Conservation (phyloP, 73 alveolate species). For the Paramecium biaurelia region DNA sequence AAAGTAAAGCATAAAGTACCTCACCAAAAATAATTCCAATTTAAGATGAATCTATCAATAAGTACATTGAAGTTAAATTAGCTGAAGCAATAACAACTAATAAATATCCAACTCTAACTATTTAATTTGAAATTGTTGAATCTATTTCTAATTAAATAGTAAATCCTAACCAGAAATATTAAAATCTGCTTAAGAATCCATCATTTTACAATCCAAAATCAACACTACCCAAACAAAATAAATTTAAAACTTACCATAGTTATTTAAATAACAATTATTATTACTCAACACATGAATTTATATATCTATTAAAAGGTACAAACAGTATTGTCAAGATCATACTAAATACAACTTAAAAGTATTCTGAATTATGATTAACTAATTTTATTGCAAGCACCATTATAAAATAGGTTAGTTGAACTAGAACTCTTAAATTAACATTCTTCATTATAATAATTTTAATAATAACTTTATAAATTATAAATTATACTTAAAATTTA, state of each 20-base stretch:
- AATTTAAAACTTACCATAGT: background rate
- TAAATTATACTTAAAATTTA: no score
- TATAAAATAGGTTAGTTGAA: background rate
- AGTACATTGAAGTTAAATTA: background rate
- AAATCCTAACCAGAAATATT: background rate
- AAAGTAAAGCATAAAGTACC: background rate
- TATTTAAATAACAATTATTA: background rate
- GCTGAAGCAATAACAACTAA: background rate
- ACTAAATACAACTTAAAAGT: background rate
- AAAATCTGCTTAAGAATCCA: background rate
- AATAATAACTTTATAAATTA: background rate
- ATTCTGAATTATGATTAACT: background rate
- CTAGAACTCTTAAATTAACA: background rate
- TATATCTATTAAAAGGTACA: background rate
- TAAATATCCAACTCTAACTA: background rate
- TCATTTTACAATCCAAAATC: constrained; percentile 9
- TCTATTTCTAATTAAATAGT: background rate
- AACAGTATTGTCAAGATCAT: background rate
- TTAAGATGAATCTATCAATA: background rate
- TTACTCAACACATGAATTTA: background rate
- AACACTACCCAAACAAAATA: background rate
- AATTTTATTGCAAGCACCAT: background rate
- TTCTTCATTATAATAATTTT: background rate
- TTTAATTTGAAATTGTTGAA: background rate
- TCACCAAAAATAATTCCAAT: background rate